Conservation (phyloP, 768 basidiomycete species). For the Terana coerulea region DNA sequence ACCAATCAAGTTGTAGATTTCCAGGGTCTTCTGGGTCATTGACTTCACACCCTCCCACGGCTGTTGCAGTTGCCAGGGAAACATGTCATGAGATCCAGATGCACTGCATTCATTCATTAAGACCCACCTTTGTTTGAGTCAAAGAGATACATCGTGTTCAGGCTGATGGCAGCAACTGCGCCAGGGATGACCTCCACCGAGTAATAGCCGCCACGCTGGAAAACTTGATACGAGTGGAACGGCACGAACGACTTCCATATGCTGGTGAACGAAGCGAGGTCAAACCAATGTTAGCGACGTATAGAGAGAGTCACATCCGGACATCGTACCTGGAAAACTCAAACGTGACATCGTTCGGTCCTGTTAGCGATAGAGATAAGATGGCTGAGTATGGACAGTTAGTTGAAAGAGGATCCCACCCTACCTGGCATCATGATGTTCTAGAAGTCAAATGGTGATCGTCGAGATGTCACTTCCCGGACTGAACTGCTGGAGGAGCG, state of each 20-base stretch:
- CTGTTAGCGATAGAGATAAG: conserved; percentile 30
- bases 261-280: conserved; percentile 29
- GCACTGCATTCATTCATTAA: not conserved
- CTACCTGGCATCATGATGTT: conserved; percentile 66
- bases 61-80: conserved; percentile 35
- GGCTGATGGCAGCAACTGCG: conserved; percentile 70
- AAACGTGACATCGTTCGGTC: conserved; percentile 65
- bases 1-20: conserved; percentile 85
- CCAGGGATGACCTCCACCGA: conserved; percentile 76
- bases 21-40: conserved; percentile 74
- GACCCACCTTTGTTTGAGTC: conserved; percentile 78
- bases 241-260: conserved; percentile 86
- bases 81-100: conserved; percentile 18
- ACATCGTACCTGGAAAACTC: conserved; percentile 62
- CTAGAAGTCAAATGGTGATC: conserved; percentile 27
- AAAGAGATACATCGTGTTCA: conserved; percentile 92
- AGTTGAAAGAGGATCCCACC: conserved; percentile 13
- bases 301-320: not conserved
- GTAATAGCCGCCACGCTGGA: conserved; percentile 86
- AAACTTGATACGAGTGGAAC: conserved; percentile 71
- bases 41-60: conserved; percentile 71
- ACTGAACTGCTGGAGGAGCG: conserved; percentile 6
- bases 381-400: not conserved
- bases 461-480: not conserved
- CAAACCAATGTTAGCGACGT: conserved; percentile 1